Evolutionary conservation across 768 basidiomycete species (phyloP).

Genomic region (Panellus pusillus): DNA sequence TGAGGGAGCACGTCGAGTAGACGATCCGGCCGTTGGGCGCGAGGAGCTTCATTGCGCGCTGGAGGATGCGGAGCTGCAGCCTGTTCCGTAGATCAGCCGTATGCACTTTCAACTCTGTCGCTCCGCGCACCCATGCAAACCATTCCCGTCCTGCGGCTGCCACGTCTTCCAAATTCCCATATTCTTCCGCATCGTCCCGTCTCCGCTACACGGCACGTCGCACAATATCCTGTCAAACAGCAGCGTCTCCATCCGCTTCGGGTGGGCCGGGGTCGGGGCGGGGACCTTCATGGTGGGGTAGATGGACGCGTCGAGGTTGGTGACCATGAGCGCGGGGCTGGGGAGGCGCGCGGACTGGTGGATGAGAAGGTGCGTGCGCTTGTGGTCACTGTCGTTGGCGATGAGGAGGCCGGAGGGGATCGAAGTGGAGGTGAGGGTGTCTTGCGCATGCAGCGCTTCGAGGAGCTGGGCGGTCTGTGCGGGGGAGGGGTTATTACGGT

Average conservation of each 20-base stretch:
- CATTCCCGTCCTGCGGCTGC: slow-evolving; percentile 87
- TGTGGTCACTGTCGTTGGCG: slow-evolving; percentile 94
- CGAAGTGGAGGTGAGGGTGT: slow-evolving; percentile 59
- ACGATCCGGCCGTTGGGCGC: slow-evolving; percentile 84
- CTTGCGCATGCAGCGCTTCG: slow-evolving; percentile 87
- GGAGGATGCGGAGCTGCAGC: slow-evolving; percentile 88
- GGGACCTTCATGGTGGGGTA: slow-evolving; percentile 68
- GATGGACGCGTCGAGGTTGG: slow-evolving; percentile 92
- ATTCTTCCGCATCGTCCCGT: slow-evolving; percentile 95
- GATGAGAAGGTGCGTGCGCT: slow-evolving; percentile 93
- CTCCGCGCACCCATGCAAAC: slow-evolving; percentile 71
- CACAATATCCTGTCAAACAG: slow-evolving; percentile 92
- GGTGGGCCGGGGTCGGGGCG: slow-evolving; percentile 29
- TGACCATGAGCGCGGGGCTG: slow-evolving; percentile 89
- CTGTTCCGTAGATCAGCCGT: slow-evolving; percentile 36
- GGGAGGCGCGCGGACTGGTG: slow-evolving; percentile 96
- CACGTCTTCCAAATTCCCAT: slow-evolving; percentile 92
- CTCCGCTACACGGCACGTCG: slow-evolving; percentile 97
- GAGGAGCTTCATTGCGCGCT: slow-evolving; percentile 90
- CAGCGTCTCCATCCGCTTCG: slow-evolving; percentile 49
- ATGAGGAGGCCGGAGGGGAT: slow-evolving; percentile 85
- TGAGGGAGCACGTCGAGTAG: slow-evolving; percentile 97
- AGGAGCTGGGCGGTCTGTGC: slow-evolving; percentile 89
- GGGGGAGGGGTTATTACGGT: not conserved
- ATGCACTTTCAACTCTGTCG: slow-evolving; percentile 2